Conservation (phyloP, 2,329 filamentous ascomycete species). For the Microsporum ferrugineum region DNA sequence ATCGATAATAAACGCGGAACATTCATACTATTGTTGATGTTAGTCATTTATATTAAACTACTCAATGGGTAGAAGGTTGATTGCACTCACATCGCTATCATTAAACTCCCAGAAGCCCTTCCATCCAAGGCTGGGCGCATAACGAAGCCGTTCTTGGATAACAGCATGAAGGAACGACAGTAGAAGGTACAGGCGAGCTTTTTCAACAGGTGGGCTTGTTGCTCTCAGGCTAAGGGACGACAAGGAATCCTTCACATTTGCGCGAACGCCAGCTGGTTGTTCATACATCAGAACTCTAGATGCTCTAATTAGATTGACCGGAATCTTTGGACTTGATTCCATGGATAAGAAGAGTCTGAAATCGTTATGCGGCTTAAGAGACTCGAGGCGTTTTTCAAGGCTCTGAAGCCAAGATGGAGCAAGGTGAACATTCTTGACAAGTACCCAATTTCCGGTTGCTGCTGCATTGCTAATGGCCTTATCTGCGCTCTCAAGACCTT, state of each 20-base stretch:
- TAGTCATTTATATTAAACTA: neutral
- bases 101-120: conserved; percentile 99
- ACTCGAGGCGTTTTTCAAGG: conserved; percentile 90
- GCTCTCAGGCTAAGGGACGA: conserved; percentile 66
- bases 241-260: conserved; percentile 98
- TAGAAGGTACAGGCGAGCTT: conserved; percentile 76
- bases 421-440: conserved; percentile 97
- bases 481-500: conserved; percentile 82
- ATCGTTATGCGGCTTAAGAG: conserved; percentile 81
- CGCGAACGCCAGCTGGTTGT: conserved; percentile 88
- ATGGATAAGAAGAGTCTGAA: conserved; percentile 96
- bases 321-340: conserved; percentile 94
- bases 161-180: conserved; percentile 93
- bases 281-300: conserved; percentile 95
- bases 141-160: conserved; percentile 85
- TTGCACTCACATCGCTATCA: conserved; percentile 78
- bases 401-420: conserved; percentile 94
- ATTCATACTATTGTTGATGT: conserved; percentile 62
- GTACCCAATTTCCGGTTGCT: conserved; percentile 84
- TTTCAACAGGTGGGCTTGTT: conserved; percentile 75
- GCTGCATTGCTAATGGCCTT: conserved; percentile 90
- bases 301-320: conserved; percentile 85
- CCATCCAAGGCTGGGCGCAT: conserved; percentile 89
- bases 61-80: neutral
- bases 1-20: conserved; percentile 89